Percentiles rank a stretch among this genome's conserved stretches.
These are phyloP conservation scores for Funneliformis mosseae DNA, from an alignment of 192 early-diverging fungal genomes.

Conservation along the genomic window DNA sequence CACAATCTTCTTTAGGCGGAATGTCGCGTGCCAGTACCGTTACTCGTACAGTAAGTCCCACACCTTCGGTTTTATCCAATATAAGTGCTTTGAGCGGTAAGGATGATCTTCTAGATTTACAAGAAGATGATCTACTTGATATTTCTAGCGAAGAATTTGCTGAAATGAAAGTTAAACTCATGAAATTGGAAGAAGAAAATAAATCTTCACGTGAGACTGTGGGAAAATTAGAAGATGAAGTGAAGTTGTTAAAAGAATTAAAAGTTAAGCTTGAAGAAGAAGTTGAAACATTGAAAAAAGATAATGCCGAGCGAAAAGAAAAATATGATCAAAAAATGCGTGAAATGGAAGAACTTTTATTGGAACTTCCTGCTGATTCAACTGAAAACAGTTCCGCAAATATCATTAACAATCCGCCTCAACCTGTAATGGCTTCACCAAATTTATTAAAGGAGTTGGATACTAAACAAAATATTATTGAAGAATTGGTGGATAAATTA, in stretches of 20 bases:
- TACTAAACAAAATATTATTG: conserved; percentile 28
- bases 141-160: background rate
- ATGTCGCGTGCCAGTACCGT: background rate
- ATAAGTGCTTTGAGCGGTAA: conserved; percentile 7
- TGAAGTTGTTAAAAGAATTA: background rate
- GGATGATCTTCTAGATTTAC: background rate
- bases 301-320: background rate
- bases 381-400: background rate
- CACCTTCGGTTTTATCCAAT: conserved; percentile 20
- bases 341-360: conserved; percentile 24
- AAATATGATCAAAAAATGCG: conserved; percentile 17
- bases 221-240: conserved; percentile 18
- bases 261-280: conserved; percentile 13
- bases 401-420: background rate
- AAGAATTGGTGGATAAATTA: conserved; percentile 29
- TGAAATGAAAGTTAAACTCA: conserved; percentile 17
- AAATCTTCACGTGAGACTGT: background rate
- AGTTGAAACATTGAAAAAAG: background rate
- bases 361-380: background rate
- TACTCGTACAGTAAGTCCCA: background rate
- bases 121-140: conserved; percentile 4
- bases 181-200: conserved; percentile 18
- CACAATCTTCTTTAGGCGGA: conserved; percentile 17
- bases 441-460: conserved; percentile 25
- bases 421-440: background rate